phyloP scores from a whole-genome alignment of 2,329 filamentous ascomycete genomes.

The Dothistroma pini region DNA sequence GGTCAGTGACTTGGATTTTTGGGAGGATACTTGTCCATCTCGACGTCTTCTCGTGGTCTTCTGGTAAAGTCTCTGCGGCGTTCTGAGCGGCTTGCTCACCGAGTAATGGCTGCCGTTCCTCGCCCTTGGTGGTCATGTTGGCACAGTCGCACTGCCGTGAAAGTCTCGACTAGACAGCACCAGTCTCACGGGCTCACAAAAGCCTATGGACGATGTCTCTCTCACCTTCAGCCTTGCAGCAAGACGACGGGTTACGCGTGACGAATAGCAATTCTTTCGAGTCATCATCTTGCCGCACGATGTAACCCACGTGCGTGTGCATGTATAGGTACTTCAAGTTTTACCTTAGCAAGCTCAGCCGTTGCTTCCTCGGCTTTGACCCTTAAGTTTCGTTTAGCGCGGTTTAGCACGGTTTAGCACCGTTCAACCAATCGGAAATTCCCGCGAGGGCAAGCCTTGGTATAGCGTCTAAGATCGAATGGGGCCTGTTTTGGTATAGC shows the following conservation, averaged over 20 bases:
- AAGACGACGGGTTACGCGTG: not conserved
- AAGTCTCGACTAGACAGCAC: not conserved
- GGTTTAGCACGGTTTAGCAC: too few species aligned
- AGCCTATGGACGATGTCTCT: not conserved
- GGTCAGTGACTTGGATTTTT: constrained; percentile 3
- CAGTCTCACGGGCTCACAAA: not conserved
- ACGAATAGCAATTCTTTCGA: not conserved
- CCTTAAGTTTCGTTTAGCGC: too few species aligned
- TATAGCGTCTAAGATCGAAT: too few species aligned
- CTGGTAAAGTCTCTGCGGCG: not conserved
- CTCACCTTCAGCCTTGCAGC: not conserved
- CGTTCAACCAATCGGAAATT: too few species aligned
- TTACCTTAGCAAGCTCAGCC: too few species aligned
- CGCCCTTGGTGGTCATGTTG: not conserved
- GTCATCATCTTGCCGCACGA: not conserved
- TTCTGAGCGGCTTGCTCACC: not conserved
- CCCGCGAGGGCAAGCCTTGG: too few species aligned
- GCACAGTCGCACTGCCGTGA: not conserved
- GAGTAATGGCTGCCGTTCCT: constrained; percentile 6
- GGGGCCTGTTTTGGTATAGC: too few species aligned
- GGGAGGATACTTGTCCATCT: constrained; percentile 3
- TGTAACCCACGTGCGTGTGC: not conserved
- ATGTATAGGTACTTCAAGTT: too few species aligned
- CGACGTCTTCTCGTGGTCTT: not conserved
- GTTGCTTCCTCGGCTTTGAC: too few species aligned